Conservation (phyloP, 257 asterid species). For the Fraxinus excelsior region DNA sequence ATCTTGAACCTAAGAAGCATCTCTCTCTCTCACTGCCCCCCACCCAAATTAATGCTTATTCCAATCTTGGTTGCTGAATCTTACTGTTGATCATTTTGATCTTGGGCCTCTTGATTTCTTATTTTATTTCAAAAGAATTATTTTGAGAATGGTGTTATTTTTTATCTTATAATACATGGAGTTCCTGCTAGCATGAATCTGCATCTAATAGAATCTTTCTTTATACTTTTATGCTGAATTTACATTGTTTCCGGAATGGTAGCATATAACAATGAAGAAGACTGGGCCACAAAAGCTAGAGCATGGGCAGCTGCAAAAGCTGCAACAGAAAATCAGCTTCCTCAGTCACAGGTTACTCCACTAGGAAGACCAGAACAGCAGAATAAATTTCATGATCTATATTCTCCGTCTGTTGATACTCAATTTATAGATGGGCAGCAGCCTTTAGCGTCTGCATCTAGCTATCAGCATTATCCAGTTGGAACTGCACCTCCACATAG, state of each 20-base stretch:
- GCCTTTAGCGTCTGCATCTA: slow-evolving; percentile 44
- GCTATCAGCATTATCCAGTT: slow-evolving; percentile 54
- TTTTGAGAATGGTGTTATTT: neutral
- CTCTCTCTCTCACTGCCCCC: neutral
- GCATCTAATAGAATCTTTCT: neutral
- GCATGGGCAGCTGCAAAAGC: slow-evolving; percentile 96
- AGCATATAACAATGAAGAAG: slow-evolving; percentile 76
- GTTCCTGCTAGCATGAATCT: slow-evolving; percentile 16
- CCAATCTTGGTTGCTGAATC: slow-evolving; percentile 3
- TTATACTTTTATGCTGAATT: slow-evolving; percentile 23
- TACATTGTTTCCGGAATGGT: slow-evolving; percentile 33
- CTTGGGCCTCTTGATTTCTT: neutral
- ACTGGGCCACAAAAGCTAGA: slow-evolving; percentile 97
- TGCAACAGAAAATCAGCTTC: slow-evolving; percentile 67
- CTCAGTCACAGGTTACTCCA: slow-evolving; percentile 50
- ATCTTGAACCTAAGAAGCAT: neutral
- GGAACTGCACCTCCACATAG: slow-evolving; percentile 42
- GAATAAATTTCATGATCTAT: slow-evolving; percentile 50
- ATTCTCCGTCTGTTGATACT: slow-evolving; percentile 54
- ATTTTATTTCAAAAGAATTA: neutral
- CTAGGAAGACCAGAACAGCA: slow-evolving; percentile 61
- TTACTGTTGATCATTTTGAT: neutral
- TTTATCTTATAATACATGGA: slow-evolving; percentile 9
- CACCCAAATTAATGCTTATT: neutral
- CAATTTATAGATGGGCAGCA: slow-evolving; percentile 44